phyloP scores from a whole-genome alignment of 208 protist species.

The Wallacemonas sp. region DNA sequence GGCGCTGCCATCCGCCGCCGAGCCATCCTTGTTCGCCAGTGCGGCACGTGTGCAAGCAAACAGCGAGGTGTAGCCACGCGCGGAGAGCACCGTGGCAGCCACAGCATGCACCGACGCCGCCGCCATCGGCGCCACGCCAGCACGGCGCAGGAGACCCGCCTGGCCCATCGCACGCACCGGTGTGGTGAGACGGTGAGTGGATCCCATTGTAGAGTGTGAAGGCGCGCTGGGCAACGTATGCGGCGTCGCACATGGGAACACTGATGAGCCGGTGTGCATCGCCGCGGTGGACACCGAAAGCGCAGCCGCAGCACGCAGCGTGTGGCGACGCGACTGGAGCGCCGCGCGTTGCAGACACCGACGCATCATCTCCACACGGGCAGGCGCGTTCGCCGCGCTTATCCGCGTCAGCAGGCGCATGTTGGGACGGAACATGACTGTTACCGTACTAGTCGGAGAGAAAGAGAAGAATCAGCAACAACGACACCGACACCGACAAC shows the following conservation, averaged over 20 bases:
- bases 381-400: not conserved
- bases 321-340: not conserved
- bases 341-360: not conserved
- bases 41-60: not conserved
- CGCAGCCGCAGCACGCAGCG: not conserved
- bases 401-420: slow-evolving; percentile 3
- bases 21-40: not conserved
- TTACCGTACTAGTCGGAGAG: too few species aligned
- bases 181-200: too few species aligned
- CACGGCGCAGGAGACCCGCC: not conserved
- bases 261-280: not conserved
- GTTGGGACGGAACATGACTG: slow-evolving; percentile 5
- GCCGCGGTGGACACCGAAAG: not conserved
- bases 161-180: not conserved
- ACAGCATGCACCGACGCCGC: not conserved
- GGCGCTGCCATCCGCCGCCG: not conserved
- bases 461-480: slow-evolving; percentile 1
- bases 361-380: not conserved
- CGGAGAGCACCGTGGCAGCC: not conserved
- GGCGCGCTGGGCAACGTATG: too few species aligned
- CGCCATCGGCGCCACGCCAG: not conserved
- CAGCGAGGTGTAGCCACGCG: not conserved
- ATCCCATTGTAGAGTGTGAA: too few species aligned
- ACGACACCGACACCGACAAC: not conserved
- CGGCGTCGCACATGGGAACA: too few species aligned